Percentiles rank a stretch among this genome's conserved stretches.
These are phyloP conservation scores for Stellera chamaejasme DNA, from an alignment of 345 rosid genomes.

Conservation along the genomic window DNA sequence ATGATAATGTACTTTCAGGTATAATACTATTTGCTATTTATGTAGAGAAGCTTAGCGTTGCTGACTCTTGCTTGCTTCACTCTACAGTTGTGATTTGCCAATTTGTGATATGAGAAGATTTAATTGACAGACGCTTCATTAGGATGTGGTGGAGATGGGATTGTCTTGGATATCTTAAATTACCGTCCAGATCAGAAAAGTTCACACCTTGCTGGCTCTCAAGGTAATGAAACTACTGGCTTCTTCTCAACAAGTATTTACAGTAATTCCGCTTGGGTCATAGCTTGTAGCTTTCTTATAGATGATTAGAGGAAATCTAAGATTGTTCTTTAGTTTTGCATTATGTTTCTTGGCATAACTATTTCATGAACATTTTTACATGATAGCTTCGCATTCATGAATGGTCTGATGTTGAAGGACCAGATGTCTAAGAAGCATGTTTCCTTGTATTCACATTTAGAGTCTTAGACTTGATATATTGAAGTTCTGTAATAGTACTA, in stretches of 20 bases:
- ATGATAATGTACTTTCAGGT: conserved; percentile 29
- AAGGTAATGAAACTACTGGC: conserved; percentile 18
- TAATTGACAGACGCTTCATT: conserved; percentile 13
- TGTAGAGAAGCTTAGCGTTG: conserved; percentile 8
- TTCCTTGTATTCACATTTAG: no score
- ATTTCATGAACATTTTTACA: no score
- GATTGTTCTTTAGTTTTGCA: no score
- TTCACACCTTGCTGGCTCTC: conserved; percentile 4
- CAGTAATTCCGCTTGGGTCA: no score
- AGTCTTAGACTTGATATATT: no score
- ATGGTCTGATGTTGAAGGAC: no score
- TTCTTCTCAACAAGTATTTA: not conserved
- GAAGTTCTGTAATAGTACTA: no score
- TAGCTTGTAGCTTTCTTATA: no score
- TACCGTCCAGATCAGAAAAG: conserved; percentile 11
- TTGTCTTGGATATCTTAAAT: conserved; percentile 4
- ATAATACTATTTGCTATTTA: conserved; percentile 13
- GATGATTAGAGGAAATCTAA: no score
- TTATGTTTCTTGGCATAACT: no score
- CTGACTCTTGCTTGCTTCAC: conserved; percentile 4
- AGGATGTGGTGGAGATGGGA: conserved; percentile 16
- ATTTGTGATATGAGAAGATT: conserved; percentile 15
- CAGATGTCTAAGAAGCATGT: no score
- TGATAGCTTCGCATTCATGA: no score
- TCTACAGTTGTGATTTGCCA: conserved; percentile 12